Evolutionary conservation across 1,139 yeast species (phyloP).

Genomic region (Scheffersomyces parashehatae): DNA sequence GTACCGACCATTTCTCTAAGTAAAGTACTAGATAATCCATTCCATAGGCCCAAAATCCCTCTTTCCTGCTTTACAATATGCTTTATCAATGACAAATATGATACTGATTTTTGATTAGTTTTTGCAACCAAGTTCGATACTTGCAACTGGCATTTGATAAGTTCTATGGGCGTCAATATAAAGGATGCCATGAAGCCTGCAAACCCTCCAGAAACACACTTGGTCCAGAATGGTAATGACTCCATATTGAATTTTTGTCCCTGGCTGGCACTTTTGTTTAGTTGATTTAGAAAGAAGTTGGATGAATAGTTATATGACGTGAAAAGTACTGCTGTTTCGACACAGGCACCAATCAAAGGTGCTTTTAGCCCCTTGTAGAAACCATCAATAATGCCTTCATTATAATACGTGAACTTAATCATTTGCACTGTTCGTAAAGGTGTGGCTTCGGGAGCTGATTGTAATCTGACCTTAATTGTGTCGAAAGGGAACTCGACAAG

Average conservation of each 20-base stretch:
- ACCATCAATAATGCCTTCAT: conserved; percentile 63
- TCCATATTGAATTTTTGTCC: conserved; percentile 7
- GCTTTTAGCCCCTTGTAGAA: conserved; percentile 68
- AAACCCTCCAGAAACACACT: conserved; percentile 69
- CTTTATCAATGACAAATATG: conserved; percentile 38
- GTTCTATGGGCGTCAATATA: conserved; percentile 85
- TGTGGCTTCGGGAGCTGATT: conserved; percentile 53
- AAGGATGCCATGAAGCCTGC: conserved; percentile 85
- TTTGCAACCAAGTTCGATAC: conserved; percentile 53
- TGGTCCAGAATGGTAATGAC: conserved; percentile 35
- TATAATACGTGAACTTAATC: conserved; percentile 54
- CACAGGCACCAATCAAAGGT: conserved; percentile 84
- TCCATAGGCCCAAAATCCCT: conserved; percentile 69
- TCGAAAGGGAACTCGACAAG: conserved; percentile 89
- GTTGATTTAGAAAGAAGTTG: conserved; percentile 23
- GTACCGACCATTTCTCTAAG: conserved; percentile 87
- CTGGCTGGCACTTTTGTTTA: not conserved
- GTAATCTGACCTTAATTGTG: conserved; percentile 86
- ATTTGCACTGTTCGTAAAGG: conserved; percentile 57
- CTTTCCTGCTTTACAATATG: conserved; percentile 40
- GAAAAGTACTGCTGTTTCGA: conserved; percentile 78
- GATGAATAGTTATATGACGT: conserved; percentile 55
- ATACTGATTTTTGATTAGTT: conserved; percentile 7
- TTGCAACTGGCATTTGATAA: conserved; percentile 85
- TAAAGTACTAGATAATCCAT: conserved; percentile 83